Percentiles rank a stretch among this genome's conserved stretches.
Evolutionary conservation across 768 basidiomycete species (phyloP).

Genomic region (Pleurotus djamor): DNA sequence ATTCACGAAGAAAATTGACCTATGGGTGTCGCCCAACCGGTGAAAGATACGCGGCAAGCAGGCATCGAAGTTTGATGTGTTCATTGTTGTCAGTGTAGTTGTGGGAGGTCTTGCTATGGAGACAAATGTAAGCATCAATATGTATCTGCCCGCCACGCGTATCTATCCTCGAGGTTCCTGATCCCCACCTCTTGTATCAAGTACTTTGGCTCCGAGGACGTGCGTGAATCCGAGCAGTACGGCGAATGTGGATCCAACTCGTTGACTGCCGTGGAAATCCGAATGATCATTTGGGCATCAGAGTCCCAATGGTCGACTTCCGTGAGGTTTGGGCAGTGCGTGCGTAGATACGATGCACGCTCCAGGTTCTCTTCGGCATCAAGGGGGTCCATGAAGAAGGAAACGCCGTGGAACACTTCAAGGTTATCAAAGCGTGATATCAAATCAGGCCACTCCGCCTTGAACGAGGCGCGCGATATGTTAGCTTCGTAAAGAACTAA

Average conservation of each 20-base stretch:
- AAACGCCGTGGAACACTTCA: conserved; percentile 6
- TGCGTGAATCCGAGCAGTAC: background rate
- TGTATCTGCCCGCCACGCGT: conserved; percentile 1
- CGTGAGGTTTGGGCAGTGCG: background rate
- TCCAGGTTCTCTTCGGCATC: conserved; percentile 1
- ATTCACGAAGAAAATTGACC: too few relatives aligned
- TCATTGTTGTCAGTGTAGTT: background rate
- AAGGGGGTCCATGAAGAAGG: conserved; percentile 1
- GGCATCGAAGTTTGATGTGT: background rate
- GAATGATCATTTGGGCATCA: background rate
- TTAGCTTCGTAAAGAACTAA: background rate
- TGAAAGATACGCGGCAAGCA: too few relatives aligned
- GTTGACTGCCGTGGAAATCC: background rate
- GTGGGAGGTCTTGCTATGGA: background rate
- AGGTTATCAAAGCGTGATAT: background rate
- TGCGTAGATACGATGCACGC: background rate
- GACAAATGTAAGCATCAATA: background rate
- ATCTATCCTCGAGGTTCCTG: conserved; percentile 1
- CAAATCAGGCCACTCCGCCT: conserved; percentile 3
- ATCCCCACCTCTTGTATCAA: background rate
- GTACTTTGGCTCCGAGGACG: background rate
- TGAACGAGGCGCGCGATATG: background rate
- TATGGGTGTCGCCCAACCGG: too few relatives aligned
- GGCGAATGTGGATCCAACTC: background rate
- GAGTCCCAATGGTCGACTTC: conserved; percentile 3